Evolutionary conservation across 805 yeast genomes (phyloP).

Genomic region (Torulaspora indica): DNA sequence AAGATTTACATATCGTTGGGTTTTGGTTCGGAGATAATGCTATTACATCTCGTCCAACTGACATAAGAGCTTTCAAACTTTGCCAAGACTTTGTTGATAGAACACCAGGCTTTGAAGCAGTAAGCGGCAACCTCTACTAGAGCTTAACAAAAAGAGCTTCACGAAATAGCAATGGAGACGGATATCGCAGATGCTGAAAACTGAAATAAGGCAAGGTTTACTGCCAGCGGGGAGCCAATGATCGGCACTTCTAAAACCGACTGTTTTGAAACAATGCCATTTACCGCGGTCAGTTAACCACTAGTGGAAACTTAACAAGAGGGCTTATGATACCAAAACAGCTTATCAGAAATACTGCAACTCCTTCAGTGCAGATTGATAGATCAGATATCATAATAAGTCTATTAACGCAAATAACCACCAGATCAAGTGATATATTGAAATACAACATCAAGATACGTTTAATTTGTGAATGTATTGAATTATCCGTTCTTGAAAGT

Average conservation of each 20-base stretch:
- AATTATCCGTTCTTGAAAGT: slow-evolving; percentile 18
- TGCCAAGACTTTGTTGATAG: slow-evolving; percentile 12
- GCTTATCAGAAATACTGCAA: slow-evolving; percentile 16
- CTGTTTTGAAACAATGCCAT: slow-evolving; percentile 6
- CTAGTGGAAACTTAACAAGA: slow-evolving; percentile 19
- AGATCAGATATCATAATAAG: slow-evolving; percentile 14
- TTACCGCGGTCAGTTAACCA: slow-evolving; percentile 15
- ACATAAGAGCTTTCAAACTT: slow-evolving; percentile 17
- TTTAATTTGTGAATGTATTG: slow-evolving; percentile 15
- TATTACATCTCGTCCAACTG: slow-evolving; percentile 18
- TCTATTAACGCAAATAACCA: slow-evolving; percentile 15
- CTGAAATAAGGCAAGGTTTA: slow-evolving; percentile 14
- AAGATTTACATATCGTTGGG: slow-evolving; percentile 9
- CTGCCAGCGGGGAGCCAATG: slow-evolving; percentile 16
- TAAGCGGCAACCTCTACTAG: slow-evolving; percentile 18
- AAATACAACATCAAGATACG: slow-evolving; percentile 16
- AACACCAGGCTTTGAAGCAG: slow-evolving; percentile 15
- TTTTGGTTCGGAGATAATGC: slow-evolving; percentile 21
- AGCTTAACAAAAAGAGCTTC: slow-evolving; percentile 12
- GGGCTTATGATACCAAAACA: slow-evolving; percentile 13
- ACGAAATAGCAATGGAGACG: slow-evolving; percentile 15
- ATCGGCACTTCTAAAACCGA: slow-evolving; percentile 14
- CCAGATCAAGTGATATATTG: slow-evolving; percentile 18
- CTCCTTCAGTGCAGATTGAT: slow-evolving; percentile 10
- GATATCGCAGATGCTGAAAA: slow-evolving; percentile 22